Evolutionary conservation across 768 basidiomycete species (phyloP).

Genomic region (Boletus rubropictus): DNA sequence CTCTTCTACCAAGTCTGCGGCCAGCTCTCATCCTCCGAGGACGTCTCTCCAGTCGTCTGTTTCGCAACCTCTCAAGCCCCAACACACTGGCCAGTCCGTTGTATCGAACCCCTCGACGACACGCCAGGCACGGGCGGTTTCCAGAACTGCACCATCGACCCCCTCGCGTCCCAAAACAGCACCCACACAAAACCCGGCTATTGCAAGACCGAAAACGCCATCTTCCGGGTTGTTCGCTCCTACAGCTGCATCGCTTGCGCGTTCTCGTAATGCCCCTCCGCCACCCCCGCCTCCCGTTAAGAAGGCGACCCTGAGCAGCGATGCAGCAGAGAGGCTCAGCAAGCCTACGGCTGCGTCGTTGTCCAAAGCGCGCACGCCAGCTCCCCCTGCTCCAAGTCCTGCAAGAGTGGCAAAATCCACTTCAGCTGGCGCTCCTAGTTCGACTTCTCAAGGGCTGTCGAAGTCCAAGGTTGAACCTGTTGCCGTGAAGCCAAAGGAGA

Average conservation of each 20-base stretch:
- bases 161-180: conserved; percentile 37
- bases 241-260: conserved; percentile 76
- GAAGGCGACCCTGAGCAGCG: conserved; percentile 50
- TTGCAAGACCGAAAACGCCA: conserved; percentile 52
- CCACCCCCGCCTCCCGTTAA: conserved; percentile 44
- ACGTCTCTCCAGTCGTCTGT: conserved; percentile 32
- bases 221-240: conserved; percentile 71
- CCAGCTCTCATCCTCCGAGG: conserved; percentile 26
- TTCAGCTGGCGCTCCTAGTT: conserved; percentile 23
- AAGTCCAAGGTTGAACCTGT: conserved; percentile 24
- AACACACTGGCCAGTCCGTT: conserved; percentile 40
- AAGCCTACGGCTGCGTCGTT: conserved; percentile 80
- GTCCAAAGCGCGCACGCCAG: conserved; percentile 48
- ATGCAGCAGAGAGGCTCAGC: conserved; percentile 59
- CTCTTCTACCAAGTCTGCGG: conserved; percentile 19
- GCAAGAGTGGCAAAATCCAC: conserved; percentile 27
- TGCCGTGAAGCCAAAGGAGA: conserved; percentile 24
- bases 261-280: conserved; percentile 49
- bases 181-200: conserved; percentile 13
- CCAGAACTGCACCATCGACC: conserved; percentile 29
- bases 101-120: conserved; percentile 28
- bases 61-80: conserved; percentile 34
- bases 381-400: conserved; percentile 13
- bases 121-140: conserved; percentile 22
- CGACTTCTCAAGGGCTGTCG: conserved; percentile 27